These are phyloP conservation scores for Geosiphon pyriformis DNA, from an alignment of 192 early-diverging fungal genomes.

Conservation along the genomic window DNA sequence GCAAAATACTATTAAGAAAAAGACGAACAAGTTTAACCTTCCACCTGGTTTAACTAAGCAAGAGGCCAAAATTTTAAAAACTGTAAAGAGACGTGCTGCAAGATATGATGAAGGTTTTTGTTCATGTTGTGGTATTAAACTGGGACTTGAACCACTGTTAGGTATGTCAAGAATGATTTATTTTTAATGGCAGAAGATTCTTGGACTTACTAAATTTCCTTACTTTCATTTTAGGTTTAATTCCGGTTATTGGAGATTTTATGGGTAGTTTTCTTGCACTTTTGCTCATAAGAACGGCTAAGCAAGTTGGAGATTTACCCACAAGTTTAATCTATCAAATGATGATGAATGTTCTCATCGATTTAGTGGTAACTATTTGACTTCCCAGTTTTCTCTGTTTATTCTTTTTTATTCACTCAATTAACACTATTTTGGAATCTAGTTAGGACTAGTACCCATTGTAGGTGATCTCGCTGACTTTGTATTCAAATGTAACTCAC, in stretches of 20 bases:
- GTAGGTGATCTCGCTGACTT: constrained; percentile 47
- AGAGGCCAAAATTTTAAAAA: constrained; percentile 10
- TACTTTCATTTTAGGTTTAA: constrained; percentile 33
- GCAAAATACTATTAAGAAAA: neutral
- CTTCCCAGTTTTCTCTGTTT: neutral
- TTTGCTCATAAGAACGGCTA: constrained; percentile 35
- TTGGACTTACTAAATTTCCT: neutral
- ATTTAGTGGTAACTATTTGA: constrained; percentile 41
- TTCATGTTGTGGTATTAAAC: neutral
- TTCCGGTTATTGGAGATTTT: constrained; percentile 47
- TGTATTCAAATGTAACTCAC: constrained; percentile 46
- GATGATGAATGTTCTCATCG: constrained; percentile 44
- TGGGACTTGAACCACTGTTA: constrained; percentile 15
- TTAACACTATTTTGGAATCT: neutral
- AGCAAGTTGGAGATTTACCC: constrained; percentile 40
- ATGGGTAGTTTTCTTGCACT: constrained; percentile 37
- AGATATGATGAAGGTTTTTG: constrained; percentile 7
- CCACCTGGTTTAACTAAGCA: constrained; percentile 10
- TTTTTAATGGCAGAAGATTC: neutral
- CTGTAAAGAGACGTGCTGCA: constrained; percentile 4
- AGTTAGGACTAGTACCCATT: constrained; percentile 48
- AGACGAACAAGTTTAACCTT: constrained; percentile 18
- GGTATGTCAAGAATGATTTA: neutral
- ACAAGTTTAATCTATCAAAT: constrained; percentile 32
- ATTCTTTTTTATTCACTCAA: neutral